phyloP scores from a whole-genome alignment of 1,284 basidiomycete genomes.

The Marasmius sp. region DNA sequence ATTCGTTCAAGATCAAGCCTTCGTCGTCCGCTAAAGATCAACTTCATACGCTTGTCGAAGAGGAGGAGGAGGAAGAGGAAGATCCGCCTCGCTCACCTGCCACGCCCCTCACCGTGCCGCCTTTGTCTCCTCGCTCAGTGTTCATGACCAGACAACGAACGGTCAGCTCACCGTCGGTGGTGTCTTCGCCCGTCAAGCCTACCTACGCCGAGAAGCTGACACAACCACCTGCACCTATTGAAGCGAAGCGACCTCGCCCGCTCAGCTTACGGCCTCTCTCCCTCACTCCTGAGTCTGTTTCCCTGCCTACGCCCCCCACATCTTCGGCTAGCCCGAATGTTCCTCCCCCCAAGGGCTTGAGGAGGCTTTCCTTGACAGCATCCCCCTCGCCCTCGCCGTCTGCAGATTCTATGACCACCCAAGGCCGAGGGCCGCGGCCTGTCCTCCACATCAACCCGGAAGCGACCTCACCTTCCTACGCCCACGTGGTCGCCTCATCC shows the following conservation, averaged over 20 bases:
- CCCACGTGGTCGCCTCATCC: not conserved
- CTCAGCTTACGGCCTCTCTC: constrained; percentile 62
- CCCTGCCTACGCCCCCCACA: constrained; percentile 52
- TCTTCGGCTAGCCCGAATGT: not conserved
- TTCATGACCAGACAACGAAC: constrained; percentile 7
- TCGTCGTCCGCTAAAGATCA: constrained; percentile 70
- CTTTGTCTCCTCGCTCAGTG: constrained; percentile 17
- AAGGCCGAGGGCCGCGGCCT: not conserved
- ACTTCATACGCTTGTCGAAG: constrained; percentile 73
- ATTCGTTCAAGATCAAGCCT: constrained; percentile 70
- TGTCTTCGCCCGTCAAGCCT: not conserved
- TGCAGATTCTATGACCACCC: not conserved
- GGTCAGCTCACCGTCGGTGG: not conserved
- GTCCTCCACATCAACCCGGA: not conserved
- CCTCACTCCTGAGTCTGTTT: constrained; percentile 51
- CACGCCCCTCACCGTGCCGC: constrained; percentile 15
- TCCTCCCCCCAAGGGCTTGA: not conserved
- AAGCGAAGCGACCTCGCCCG: not conserved
- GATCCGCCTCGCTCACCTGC: constrained; percentile 13
- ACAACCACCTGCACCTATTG: not conserved
- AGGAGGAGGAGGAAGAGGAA: constrained; percentile 78
- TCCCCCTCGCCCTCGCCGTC: not conserved
- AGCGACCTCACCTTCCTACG: not conserved
- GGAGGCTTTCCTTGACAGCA: not conserved
- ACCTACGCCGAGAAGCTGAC: constrained; percentile 1